Evolutionary conservation across 345 rosid species (phyloP).

Genomic region (Geranium rotundifolium): DNA sequence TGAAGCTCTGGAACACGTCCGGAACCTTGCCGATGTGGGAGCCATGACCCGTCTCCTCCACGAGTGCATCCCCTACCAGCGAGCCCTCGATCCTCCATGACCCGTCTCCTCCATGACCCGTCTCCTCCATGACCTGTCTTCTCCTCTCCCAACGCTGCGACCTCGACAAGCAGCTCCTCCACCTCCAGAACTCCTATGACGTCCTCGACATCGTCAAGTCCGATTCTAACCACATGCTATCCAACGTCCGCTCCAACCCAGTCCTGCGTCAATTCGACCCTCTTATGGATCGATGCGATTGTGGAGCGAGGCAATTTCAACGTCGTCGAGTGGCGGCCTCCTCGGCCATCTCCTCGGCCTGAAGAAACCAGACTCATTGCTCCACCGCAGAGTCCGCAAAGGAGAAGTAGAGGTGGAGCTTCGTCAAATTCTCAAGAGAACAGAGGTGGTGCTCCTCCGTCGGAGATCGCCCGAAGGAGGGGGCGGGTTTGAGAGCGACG

Average conservation of each 20-base stretch:
- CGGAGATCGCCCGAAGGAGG: too few relatives aligned
- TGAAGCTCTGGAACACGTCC: slow-evolving; percentile 50
- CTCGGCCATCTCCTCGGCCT: too few relatives aligned
- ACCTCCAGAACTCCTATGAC: slow-evolving; percentile 61
- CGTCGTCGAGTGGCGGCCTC: too few relatives aligned
- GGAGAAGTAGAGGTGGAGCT: too few relatives aligned
- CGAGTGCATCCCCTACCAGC: slow-evolving; percentile 93
- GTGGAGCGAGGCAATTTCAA: slow-evolving; percentile 74
- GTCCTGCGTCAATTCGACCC: slow-evolving; percentile 71
- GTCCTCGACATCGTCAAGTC: slow-evolving; percentile 73
- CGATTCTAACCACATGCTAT: slow-evolving; percentile 71
- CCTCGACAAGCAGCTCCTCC: slow-evolving; percentile 64
- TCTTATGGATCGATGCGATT: slow-evolving; percentile 76
- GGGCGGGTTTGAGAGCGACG: too few relatives aligned
- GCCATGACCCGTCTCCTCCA: slow-evolving; percentile 97
- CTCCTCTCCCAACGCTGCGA: slow-evolving; percentile 73
- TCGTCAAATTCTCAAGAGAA: too few relatives aligned
- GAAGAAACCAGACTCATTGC: too few relatives aligned
- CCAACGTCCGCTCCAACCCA: slow-evolving; percentile 81
- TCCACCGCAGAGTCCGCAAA: too few relatives aligned
- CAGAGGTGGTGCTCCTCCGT: too few relatives aligned
- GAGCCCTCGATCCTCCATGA: slow-evolving; percentile 68
- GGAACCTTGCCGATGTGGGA: slow-evolving; percentile 81
- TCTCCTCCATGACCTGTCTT: too few relatives aligned
- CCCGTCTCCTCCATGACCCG: too few relatives aligned